Evolutionary conservation across 352 stramenopile genomes (phyloP), one percentile per base, ranked within the genome.

Genomic region (Phytophthora sp.): DNA sequence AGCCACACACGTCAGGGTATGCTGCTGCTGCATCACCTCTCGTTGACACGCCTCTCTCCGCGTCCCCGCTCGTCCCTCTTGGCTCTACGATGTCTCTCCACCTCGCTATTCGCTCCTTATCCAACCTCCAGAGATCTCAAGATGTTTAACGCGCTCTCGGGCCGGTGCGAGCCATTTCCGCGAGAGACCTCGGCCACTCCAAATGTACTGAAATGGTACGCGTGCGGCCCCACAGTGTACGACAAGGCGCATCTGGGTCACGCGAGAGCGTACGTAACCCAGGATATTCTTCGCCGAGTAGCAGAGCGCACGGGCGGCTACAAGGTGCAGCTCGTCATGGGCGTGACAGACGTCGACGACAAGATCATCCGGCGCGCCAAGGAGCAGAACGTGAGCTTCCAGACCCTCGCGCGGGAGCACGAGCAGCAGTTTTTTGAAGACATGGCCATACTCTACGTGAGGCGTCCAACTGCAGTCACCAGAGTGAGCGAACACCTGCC

Each of bases 151-250:
- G 85, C 84, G 16, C 66, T 92, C 1, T 71, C 72, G 8, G 76
- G 73, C 11, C 57, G 55, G 16, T 44, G 57, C 38, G 81, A 90
- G 55, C 62, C 69, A 16, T 75, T 92, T 26, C 80, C 81, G 45
- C 74, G 69, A 57, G 68, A 61, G 35, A 64, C 69, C 16, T 77
- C 72, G 1, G 66, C 50, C 3, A 72, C 66, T 9, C 75, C 73
- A 50, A 80, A 84, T 55, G 76, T 89, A 46, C 62, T 92, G 38
- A 86, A 82, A 57, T 99, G 97, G 97, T 99, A 99, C 80, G 92
- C 95, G 13, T 99, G 98, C 74, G 98, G 98, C 13, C 98, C 98
- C 4, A 99, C 98, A 0, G 97, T 99, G n/a, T 99, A 99, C 79
- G 97, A 98, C 69, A 88, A 85, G 27, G 93, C 96, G 8, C 98